Conservation (phyloP, 2,329 filamentous ascomycete species). For the Epichloe amarillans region DNA sequence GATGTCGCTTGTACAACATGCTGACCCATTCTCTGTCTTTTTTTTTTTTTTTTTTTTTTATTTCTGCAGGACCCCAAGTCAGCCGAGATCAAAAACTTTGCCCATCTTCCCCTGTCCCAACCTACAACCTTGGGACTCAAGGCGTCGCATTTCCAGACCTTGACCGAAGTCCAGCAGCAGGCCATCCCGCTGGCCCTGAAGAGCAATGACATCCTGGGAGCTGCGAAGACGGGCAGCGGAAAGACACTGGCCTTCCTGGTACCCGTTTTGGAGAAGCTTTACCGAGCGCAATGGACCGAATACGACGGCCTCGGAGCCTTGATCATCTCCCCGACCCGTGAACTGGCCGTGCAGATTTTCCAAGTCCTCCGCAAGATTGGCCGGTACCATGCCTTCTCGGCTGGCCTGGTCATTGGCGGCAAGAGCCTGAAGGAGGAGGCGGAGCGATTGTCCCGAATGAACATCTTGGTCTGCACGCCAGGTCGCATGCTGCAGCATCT, state of each 20-base stretch:
- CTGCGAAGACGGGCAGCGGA: conserved; percentile 88
- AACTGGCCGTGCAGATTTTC: conserved; percentile 94
- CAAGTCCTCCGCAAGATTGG: conserved; percentile 86
- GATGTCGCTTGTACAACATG: not conserved
- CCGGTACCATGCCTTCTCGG: conserved; percentile 78
- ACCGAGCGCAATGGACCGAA: conserved; percentile 79
- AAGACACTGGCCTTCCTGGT: conserved; percentile 91
- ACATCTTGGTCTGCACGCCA: conserved; percentile 90
- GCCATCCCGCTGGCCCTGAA: conserved; percentile 83
- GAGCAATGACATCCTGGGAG: conserved; percentile 77
- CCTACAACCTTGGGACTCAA: conserved; percentile 69
- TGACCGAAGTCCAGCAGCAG: conserved; percentile 84
- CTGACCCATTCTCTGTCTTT: not conserved
- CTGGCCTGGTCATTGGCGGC: conserved; percentile 85
- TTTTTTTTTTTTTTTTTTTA: too few species aligned
- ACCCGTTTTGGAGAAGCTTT: conserved; percentile 84
- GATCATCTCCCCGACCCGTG: conserved; percentile 85
- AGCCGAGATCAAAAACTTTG: conserved; percentile 52
- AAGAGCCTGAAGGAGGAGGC: conserved; percentile 81
- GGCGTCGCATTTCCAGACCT: conserved; percentile 72
- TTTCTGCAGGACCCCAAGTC: conserved; percentile 43
- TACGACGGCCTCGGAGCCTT: conserved; percentile 84
- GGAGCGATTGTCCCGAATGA: conserved; percentile 79
- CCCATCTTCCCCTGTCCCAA: conserved; percentile 73
- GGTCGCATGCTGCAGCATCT: conserved; percentile 92